Conservation (phyloP, 2,329 filamentous ascomycete species). For the Pestalotiopsis sp. region DNA sequence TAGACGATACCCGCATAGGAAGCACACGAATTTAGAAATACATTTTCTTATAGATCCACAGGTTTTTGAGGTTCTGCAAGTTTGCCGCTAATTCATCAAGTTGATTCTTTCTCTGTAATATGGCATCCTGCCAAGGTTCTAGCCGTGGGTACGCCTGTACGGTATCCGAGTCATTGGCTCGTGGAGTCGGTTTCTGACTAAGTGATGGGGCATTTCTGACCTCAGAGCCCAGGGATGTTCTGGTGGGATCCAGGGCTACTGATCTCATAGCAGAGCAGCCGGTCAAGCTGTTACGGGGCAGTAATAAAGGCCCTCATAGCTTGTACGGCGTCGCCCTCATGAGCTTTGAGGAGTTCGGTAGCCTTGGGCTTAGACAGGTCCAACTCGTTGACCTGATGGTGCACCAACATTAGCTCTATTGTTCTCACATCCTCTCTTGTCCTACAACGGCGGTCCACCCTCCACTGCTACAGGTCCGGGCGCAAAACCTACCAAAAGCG, state of each 20-base stretch:
- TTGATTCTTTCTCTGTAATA: background rate
- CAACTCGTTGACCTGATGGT: conserved; percentile 64
- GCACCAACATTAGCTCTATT: background rate
- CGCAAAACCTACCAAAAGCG: conserved; percentile 59
- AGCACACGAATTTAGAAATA: background rate
- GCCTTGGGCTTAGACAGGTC: conserved; percentile 73
- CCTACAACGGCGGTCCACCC: background rate
- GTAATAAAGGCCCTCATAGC: conserved; percentile 64
- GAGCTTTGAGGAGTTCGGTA: conserved; percentile 71
- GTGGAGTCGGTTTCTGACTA: background rate
- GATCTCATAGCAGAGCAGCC: background rate
- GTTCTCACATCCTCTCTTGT: background rate
- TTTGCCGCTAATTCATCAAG: background rate
- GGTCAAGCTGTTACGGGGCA: conserved; percentile 1
- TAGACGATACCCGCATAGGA: background rate
- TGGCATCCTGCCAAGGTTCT: background rate
- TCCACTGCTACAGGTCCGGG: background rate
- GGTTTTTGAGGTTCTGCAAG: background rate
- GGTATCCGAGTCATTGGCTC: background rate
- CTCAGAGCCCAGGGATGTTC: background rate
- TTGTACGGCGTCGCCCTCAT: conserved; percentile 71
- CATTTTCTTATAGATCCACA: background rate
- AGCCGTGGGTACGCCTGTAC: background rate
- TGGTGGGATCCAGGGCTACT: background rate
- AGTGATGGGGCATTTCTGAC: background rate